phyloP scores from a whole-genome alignment of 345 rosid species.

The Stellera chamaejasme region DNA sequence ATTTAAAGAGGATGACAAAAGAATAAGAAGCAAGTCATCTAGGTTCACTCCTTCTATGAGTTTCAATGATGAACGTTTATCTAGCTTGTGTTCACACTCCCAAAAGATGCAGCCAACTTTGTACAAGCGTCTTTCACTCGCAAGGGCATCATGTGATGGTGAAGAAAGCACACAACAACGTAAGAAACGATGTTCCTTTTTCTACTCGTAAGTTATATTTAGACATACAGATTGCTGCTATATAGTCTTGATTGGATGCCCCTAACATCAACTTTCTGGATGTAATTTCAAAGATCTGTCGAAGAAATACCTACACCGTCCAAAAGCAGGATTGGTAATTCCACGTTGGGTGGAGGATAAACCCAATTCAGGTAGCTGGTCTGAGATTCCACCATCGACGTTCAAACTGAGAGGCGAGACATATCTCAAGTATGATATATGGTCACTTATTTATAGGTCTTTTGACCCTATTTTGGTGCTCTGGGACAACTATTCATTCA shows the following conservation, averaged over 20 bases:
- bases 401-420: slow-evolving; percentile 59
- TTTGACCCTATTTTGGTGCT: slow-evolving; percentile 5
- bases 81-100: slow-evolving; percentile 9
- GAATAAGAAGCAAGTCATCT: no score
- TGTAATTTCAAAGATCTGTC: slow-evolving; percentile 36
- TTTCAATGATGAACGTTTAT: no score
- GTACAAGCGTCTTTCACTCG: slow-evolving; percentile 43
- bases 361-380: slow-evolving; percentile 42
- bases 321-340: slow-evolving; percentile 47
- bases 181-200: slow-evolving; percentile 19
- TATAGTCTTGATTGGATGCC: neutral
- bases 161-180: slow-evolving; percentile 44
- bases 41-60: no score
- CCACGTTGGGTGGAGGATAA: slow-evolving; percentile 43
- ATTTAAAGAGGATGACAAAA: no score
- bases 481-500: neutral
- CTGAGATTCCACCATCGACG: slow-evolving; percentile 59
- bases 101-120: slow-evolving; percentile 44
- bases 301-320: slow-evolving; percentile 47
- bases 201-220: neutral
- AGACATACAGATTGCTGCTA: neutral
- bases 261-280: slow-evolving; percentile 1
- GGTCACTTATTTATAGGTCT: slow-evolving; percentile 2
- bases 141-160: slow-evolving; percentile 59
- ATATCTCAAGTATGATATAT: slow-evolving; percentile 52